phyloP scores from a whole-genome alignment of 2,329 filamentous ascomycete genomes.

The Acrodontium crateriforme region DNA sequence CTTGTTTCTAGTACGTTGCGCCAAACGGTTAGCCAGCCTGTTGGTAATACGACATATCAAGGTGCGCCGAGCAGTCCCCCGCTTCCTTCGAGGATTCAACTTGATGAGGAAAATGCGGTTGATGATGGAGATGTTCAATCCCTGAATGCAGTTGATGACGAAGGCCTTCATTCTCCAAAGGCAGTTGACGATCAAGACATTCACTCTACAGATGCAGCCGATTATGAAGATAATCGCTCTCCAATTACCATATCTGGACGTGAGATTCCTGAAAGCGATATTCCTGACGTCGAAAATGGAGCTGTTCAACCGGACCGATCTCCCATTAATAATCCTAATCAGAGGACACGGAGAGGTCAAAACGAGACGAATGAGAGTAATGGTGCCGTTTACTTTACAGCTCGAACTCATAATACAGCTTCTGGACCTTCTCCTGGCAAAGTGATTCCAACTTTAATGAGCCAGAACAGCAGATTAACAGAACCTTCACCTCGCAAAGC shows the following conservation, averaged over 20 bases:
- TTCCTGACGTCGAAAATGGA: neutral
- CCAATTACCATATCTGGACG: too few relatives aligned
- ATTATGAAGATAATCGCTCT: too few relatives aligned
- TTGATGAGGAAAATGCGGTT: too few relatives aligned
- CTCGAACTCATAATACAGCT: slow-evolving; percentile 24
- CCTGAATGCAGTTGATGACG: slow-evolving; percentile 1
- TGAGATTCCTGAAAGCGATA: slow-evolving; percentile 19
- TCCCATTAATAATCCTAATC: too few relatives aligned
- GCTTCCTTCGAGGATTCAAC: slow-evolving; percentile 5
- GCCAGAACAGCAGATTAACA: slow-evolving; percentile 14
- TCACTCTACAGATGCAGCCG: too few relatives aligned
- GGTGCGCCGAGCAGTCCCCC: slow-evolving; percentile 23
- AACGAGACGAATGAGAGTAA: slow-evolving; percentile 10
- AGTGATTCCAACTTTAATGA: slow-evolving; percentile 6
- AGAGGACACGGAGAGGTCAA: too few relatives aligned
- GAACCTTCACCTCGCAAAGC: slow-evolving; percentile 19
- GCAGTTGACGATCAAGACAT: too few relatives aligned
- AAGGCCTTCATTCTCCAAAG: too few relatives aligned
- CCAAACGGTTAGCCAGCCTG: slow-evolving; percentile 4
- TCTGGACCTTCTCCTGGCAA: slow-evolving; percentile 13
- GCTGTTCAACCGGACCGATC: too few relatives aligned
- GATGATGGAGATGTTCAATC: slow-evolving; percentile 1
- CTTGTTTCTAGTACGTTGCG: slow-evolving; percentile 8
- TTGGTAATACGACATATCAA: slow-evolving; percentile 1
- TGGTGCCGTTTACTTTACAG: slow-evolving; percentile 19